Evolutionary conservation across 768 basidiomycete species (phyloP).

Genomic region (Hemileccinum rubropunctum): DNA sequence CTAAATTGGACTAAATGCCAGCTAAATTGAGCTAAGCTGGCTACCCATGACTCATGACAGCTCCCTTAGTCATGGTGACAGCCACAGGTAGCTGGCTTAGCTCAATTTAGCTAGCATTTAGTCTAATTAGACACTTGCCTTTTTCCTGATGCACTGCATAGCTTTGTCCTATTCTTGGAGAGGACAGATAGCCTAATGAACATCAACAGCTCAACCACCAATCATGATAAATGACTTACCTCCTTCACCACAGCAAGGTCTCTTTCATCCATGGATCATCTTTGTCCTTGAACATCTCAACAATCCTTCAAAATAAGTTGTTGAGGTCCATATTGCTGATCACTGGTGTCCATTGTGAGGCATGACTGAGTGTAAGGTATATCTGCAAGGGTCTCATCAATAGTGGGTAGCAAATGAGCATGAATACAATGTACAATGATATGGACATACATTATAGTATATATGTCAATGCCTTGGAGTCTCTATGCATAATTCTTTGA

Average conservation of each 20-base stretch:
- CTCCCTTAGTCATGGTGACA: too few species aligned
- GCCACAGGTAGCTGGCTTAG: too few species aligned
- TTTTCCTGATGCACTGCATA: too few species aligned
- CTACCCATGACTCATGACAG: too few species aligned
- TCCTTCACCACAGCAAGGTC: background rate
- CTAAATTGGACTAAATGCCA: too few species aligned
- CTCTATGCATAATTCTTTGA: conserved; percentile 3
- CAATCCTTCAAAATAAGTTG: background rate
- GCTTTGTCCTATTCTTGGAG: too few species aligned
- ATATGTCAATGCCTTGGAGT: background rate
- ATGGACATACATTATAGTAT: conserved; percentile 4
- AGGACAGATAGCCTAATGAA: too few species aligned
- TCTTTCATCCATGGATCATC: conserved; percentile 4
- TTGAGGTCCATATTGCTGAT: conserved; percentile 1
- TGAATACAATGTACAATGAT: background rate
- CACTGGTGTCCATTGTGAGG: background rate
- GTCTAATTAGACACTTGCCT: too few species aligned
- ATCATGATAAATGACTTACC: background rate
- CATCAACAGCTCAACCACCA: too few species aligned
- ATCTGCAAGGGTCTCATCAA: background rate
- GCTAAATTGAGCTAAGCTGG: too few species aligned
- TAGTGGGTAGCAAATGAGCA: too few species aligned
- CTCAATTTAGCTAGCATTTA: too few species aligned
- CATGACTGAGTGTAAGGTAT: background rate
- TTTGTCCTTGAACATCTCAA: conserved; percentile 2